Evolutionary conservation across 2,329 filamentous ascomycete species (phyloP), one percentile per base, ranked within the genome.

Genomic region (Alternaria conjuncta): DNA sequence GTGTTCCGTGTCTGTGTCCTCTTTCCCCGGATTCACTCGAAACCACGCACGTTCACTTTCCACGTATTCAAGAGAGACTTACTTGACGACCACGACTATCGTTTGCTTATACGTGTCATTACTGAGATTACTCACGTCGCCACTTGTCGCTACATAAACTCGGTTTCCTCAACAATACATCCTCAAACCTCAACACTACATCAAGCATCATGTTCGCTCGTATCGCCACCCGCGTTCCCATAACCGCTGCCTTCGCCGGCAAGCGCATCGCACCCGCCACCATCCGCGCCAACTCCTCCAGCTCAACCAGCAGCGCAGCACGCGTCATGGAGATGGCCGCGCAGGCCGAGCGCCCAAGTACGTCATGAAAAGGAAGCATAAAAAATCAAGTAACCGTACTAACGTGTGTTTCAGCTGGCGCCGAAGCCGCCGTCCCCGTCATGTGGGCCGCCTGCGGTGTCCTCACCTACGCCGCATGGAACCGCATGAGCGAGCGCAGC

Each of bases 231-330:
- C 73, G 74, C 55, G 68, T 71, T 69, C 71, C 72, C 47, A 65
- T 70, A 60, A 66, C 63, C 57, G 65, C 69, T 57, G 49, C 65
- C 67, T 67, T 70, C 55, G 66, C 69, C n/a, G 64, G 41, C 65
- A 68, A 64, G 60, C 70, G 69, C 55, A 60, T 65, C 43, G 55
- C 71, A 18, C 66, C 70, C n/a, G 65, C 70, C 55, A 59, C 65
- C 25, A 50, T 69, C 46, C 75, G 77, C 65, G 75, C 67, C 72
- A 78, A 78, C 71, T 78, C 76, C 9, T 72, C 69, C 41, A 68
- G 69, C 47, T 69, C 63, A 32, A 54, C 71, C 6, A 71, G 62
- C 59, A 56, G 64, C 51, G 68, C 75, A 5, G 64, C 72, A 2
- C 69, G 72, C 55, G 70, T 79, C 57, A 66, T 76, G 21, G 68